Base-by-base conservation (phyloP, 2,329 filamentous ascomycete species). In the Parasarocladium wereldwijsianum region DNA sequence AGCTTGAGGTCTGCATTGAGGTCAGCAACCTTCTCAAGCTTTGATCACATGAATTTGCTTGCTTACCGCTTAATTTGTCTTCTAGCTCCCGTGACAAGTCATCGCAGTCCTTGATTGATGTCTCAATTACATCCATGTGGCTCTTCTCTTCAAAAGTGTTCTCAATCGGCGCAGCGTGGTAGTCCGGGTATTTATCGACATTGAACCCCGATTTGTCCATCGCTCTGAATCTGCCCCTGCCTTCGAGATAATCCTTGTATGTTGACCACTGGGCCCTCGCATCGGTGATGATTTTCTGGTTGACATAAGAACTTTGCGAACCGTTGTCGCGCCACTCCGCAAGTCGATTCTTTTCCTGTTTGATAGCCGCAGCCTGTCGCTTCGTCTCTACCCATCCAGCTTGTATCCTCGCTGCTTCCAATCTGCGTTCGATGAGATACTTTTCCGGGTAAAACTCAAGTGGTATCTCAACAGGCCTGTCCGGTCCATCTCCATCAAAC, bases 401-500 rank as follows among this genome's bases (percentile, higher is more conserved):
- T 35, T 62, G 58, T 24, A 69, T 64, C 6, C 54, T 51, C 7
- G 57, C 36, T 10, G 65, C 60, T 31, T 63, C 57, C 8, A 61
- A 49, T 32, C 57, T 60, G 10, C 58, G 55, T 8, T 40, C 46
- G 27, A 52, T 48, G 30, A 66, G 44, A 34, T 70, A 72, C n/a
- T 56, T 59, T 43, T 71, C 66, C 1, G 64, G 59, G 38, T 67
- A 70, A 36, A 69, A 58, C 9, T 60, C 47, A 24, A 50, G 46
- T 5, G 67, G 67, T 19, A 72, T 58, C 4, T 68, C 61, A 24
- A 68, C 51, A 3, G 53, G 52, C 25, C 57, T 55, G 6, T 48
- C 42, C 4, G 59, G 49, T 2, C 57, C 60, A 4, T 54, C 48
- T 3, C 52, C 54, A 11, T 51, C 49, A 9, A 71, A 42, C 24